Percentiles rank a stretch among this genome's conserved stretches.
These are phyloP conservation scores for Carallia pectinifolia DNA, from an alignment of 345 rosid species.

Conservation along the genomic window DNA sequence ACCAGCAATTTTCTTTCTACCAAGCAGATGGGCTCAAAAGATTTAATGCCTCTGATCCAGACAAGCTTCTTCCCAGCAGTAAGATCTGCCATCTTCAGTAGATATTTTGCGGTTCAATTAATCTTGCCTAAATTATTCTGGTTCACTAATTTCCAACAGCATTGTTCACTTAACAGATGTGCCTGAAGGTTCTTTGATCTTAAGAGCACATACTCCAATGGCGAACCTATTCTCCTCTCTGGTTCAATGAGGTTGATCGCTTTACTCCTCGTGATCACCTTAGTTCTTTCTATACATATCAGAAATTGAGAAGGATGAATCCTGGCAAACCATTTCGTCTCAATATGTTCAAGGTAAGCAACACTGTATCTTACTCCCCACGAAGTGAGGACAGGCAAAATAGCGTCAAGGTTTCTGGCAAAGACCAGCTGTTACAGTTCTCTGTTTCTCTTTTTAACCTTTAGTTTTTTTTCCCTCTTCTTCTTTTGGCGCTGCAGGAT, in stretches of 20 bases:
- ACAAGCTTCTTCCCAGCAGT: constrained; percentile 97
- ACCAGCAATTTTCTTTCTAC: constrained; percentile 82
- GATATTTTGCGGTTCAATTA: background rate
- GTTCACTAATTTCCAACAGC: background rate
- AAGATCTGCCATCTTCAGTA: constrained; percentile 23
- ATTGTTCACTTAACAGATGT: constrained; percentile 59
- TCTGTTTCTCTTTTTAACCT: background rate
- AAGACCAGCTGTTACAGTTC: background rate
- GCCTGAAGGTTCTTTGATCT: constrained; percentile 93
- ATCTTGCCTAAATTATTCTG: background rate
- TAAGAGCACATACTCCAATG: constrained; percentile 96
- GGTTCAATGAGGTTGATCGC: constrained; percentile 97
- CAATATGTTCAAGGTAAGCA: constrained; percentile 86
- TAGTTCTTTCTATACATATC: constrained; percentile 83
- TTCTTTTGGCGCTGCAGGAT: constrained; percentile 47
- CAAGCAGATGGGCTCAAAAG: constrained; percentile 78
- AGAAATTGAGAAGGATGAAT: constrained; percentile 79
- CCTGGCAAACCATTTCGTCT: constrained; percentile 65
- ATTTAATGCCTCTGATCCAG: constrained; percentile 72
- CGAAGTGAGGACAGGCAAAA: background rate
- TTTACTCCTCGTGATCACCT: constrained; percentile 98
- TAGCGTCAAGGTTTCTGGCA: background rate
- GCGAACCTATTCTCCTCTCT: constrained; percentile 91
- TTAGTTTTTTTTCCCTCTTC: background rate
- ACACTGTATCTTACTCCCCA: background rate